Evolutionary conservation across 2,329 filamentous ascomycete species (phyloP).

Genomic region (Pseudocercospora fuligena): DNA sequence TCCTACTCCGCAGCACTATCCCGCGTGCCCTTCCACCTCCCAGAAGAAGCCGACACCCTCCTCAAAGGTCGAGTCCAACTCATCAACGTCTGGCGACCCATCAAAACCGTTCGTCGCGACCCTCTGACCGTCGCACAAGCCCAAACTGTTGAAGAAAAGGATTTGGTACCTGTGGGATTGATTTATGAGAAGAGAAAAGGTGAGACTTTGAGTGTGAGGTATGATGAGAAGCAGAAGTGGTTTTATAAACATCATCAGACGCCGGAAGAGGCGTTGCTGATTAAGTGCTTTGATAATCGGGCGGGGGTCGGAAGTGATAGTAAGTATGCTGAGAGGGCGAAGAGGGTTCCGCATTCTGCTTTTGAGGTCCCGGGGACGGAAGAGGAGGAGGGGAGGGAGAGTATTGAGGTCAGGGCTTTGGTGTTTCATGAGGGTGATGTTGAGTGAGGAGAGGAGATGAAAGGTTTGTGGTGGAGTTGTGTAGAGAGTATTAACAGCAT

Average conservation of each 20-base stretch:
- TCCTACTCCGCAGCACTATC: conserved; percentile 52
- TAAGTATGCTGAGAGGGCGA: conserved; percentile 24
- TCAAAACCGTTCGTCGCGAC: conserved; percentile 55
- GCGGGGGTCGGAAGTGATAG: conserved; percentile 40
- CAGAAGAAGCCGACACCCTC: conserved; percentile 50
- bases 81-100: conserved; percentile 51
- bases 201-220: conserved; percentile 71
- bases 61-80: conserved; percentile 57
- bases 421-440: conserved; percentile 62
- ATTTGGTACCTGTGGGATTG: conserved; percentile 74
- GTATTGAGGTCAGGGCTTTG: conserved; percentile 82
- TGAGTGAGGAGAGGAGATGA: conserved; percentile 8
- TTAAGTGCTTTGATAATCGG: conserved; percentile 52
- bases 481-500: background rate
- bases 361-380: conserved; percentile 75
- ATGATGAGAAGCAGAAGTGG: conserved; percentile 70
- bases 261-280: conserved; percentile 54
- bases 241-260: conserved; percentile 72
- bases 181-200: conserved; percentile 72
- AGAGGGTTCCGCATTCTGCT: conserved; percentile 67
- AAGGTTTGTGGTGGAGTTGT: background rate
- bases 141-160: conserved; percentile 60
- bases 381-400: conserved; percentile 72
- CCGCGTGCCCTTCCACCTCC: conserved; percentile 54
- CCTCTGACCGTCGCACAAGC: conserved; percentile 64